Conservation (phyloP, 73 alveolate species). For the Tetrahymena elliotti region DNA sequence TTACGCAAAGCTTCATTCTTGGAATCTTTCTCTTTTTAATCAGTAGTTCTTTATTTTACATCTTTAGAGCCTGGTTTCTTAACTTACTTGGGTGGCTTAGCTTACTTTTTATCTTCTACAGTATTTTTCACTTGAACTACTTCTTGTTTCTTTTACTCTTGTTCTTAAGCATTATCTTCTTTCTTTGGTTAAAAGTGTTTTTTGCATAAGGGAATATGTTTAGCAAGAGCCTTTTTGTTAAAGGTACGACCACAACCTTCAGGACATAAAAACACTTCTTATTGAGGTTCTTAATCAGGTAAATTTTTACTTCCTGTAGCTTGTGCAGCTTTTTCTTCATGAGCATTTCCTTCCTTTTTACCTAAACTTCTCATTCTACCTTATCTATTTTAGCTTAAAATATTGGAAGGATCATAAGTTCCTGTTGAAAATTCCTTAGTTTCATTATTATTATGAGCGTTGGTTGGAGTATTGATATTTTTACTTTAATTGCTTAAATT, state of each 20-base stretch:
- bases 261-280: slow-evolving; percentile 14
- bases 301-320: neutral
- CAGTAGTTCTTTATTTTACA: neutral
- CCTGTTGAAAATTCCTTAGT: neutral
- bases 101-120: neutral
- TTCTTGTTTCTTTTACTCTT: neutral
- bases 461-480: neutral
- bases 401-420: neutral
- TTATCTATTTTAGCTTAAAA: neutral
- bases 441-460: neutral
- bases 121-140: neutral
- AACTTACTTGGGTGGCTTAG: neutral
- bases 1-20: neutral
- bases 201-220: slow-evolving; percentile 19
- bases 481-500: neutral
- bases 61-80: neutral
- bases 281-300: neutral
- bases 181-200: neutral
- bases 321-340: neutral
- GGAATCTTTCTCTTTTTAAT: neutral
- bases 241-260: slow-evolving; percentile 62
- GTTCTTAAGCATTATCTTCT: neutral
- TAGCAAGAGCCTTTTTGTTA: slow-evolving; percentile 44
- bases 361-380: neutral
- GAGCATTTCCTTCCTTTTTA: neutral